These are phyloP conservation scores for Diplodia sapinea DNA, from an alignment of 2,329 filamentous ascomycete species.

Conservation along the genomic window DNA sequence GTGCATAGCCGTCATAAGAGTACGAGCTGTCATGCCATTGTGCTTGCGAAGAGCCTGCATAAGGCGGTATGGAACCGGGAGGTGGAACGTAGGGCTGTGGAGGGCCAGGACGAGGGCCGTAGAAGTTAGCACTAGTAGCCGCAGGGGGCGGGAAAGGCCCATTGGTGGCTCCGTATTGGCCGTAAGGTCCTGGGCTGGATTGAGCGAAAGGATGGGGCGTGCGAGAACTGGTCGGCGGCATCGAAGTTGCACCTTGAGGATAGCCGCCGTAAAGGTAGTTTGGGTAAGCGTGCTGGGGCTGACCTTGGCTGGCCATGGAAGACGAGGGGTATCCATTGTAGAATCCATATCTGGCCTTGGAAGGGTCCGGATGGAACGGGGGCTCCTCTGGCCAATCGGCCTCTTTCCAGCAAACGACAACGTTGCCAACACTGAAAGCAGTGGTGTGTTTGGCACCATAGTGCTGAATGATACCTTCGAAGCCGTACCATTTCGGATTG, in stretches of 20 bases:
- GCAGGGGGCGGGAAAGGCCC: constrained; percentile 48
- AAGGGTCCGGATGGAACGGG: constrained; percentile 71
- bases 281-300: constrained; percentile 37
- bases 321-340: constrained; percentile 40
- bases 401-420: constrained; percentile 76
- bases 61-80: constrained; percentile 14
- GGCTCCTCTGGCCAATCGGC: constrained; percentile 78
- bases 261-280: constrained; percentile 44
- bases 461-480: constrained; percentile 82
- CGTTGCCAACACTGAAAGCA: constrained; percentile 70
- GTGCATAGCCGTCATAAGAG: constrained; percentile 14
- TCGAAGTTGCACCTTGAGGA: constrained; percentile 46
- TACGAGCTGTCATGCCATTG: constrained; percentile 23
- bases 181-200: constrained; percentile 46
- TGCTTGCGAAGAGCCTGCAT: constrained; percentile 20
- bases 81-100: constrained; percentile 12
- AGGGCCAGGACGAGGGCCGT: constrained; percentile 14
- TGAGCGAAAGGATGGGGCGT: constrained; percentile 38
- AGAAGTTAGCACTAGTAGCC: constrained; percentile 34
- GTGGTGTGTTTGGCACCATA: constrained; percentile 82
- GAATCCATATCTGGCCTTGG: constrained; percentile 49
- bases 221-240: constrained; percentile 45
- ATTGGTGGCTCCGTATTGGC: constrained; percentile 41
- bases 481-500: constrained; percentile 71
- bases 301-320: constrained; percentile 34